phyloP scores from a whole-genome alignment of 2,329 filamentous ascomycete species.

The Fusarium robinianum region DNA sequence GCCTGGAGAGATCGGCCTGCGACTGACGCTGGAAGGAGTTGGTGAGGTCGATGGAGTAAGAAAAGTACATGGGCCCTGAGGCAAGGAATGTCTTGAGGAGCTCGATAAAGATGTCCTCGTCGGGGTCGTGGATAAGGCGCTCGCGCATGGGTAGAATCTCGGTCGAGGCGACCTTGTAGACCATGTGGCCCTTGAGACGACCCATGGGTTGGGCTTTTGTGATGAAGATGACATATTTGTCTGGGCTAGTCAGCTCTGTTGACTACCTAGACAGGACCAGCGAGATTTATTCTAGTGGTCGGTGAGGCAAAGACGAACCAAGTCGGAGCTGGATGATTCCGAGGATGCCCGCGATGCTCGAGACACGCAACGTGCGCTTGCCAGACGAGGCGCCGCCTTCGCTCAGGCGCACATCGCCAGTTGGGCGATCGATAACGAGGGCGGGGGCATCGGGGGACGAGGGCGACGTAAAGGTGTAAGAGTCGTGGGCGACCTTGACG shows the following conservation, averaged over 20 bases:
- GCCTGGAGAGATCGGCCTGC: constrained; percentile 69
- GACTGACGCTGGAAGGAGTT: constrained; percentile 96
- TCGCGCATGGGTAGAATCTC: constrained; percentile 95
- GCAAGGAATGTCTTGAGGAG: constrained; percentile 83
- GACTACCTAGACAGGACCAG: constrained; percentile 14
- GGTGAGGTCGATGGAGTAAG: constrained; percentile 94
- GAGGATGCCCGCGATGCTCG: constrained; percentile 92
- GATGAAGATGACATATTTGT: constrained; percentile 97
- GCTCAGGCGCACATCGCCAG: constrained; percentile 84
- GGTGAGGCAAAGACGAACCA: constrained; percentile 58
- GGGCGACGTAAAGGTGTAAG: constrained; percentile 96
- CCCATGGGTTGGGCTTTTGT: constrained; percentile 92
- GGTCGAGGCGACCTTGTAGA: constrained; percentile 89
- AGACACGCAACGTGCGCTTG: constrained; percentile 74
- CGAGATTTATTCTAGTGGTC: constrained; percentile 12
- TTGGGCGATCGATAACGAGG: constrained; percentile 87
- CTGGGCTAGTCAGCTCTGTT: constrained; percentile 43
- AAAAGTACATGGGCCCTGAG: constrained; percentile 93
- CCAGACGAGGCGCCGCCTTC: constrained; percentile 76
- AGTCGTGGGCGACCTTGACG: constrained; percentile 85
- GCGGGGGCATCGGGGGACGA: constrained; percentile 89
- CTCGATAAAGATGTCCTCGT: constrained; percentile 88
- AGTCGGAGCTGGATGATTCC: constrained; percentile 92
- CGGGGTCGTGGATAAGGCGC: constrained; percentile 84
- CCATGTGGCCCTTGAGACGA: constrained; percentile 90